A percentile compares a stretch with the other conserved stretches of the same genome.
These are phyloP conservation scores for Fragaria ananassa DNA, from an alignment of 306 rosid species.

Conservation along the genomic window DNA sequence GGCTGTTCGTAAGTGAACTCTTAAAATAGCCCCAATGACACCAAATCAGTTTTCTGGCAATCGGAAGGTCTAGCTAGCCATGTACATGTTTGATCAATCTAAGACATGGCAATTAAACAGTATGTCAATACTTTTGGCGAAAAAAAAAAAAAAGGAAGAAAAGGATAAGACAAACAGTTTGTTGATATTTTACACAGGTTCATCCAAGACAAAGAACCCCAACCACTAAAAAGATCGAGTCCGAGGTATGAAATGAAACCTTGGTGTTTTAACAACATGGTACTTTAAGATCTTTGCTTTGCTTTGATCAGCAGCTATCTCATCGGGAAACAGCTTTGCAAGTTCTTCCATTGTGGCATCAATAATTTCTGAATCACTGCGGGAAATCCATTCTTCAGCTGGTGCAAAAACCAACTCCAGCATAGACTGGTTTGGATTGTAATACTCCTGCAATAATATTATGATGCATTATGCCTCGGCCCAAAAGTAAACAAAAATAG, in stretches of 20 bases:
- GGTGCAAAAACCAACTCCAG: constrained; percentile 98
- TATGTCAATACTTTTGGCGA: background rate
- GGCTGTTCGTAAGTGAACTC: background rate
- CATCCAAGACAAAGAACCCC: background rate
- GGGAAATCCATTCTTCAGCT: constrained; percentile 91
- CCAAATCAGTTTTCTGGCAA: background rate
- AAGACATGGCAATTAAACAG: constrained; percentile 6
- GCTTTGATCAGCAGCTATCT: constrained; percentile 87
- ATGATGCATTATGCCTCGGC: constrained; percentile 13
- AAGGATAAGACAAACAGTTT: background rate
- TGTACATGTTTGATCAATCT: background rate
- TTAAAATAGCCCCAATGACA: background rate
- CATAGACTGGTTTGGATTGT: constrained; percentile 85
- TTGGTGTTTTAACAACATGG: constrained; percentile 93
- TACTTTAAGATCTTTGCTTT: constrained; percentile 91
- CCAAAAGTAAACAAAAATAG: background rate
- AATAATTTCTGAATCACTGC: constrained; percentile 80
- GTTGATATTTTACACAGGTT: constrained; percentile 3
- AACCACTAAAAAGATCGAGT: constrained; percentile 1
- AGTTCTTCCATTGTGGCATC: constrained; percentile 92
- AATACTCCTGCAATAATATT: constrained; percentile 65
- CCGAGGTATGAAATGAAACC: constrained; percentile 43
- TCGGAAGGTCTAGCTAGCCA: background rate
- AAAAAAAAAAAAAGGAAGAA: too few relatives aligned
- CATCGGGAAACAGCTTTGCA: constrained; percentile 93